These are phyloP conservation scores for Clonostachys rhizophaga DNA, from an alignment of 2,329 filamentous ascomycete genomes.

Conservation along the genomic window DNA sequence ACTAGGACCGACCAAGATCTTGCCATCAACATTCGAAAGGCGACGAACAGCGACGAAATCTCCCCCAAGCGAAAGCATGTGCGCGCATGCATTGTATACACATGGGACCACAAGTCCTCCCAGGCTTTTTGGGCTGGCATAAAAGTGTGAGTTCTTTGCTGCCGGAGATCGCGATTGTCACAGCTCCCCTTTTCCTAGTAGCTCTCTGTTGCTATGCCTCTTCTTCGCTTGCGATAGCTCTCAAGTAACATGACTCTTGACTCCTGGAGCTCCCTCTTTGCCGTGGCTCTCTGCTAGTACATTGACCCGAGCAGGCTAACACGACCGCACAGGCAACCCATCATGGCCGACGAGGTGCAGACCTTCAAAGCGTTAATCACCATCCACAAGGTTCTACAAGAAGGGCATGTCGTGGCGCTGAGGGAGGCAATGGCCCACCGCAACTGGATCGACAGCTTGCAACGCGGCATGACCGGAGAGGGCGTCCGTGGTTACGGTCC, in stretches of 20 bases:
- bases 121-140: constrained; percentile 95
- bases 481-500: constrained; percentile 87
- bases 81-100: constrained; percentile 95
- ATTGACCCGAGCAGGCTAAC: neutral
- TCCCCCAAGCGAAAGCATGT: constrained; percentile 87
- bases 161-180: neutral
- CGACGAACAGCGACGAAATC: constrained; percentile 63
- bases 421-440: constrained; percentile 86
- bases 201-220: too few species aligned
- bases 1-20: constrained; percentile 63
- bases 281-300: too few species aligned
- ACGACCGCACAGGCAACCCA: constrained; percentile 68
- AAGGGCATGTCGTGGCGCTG: constrained; percentile 84
- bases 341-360: constrained; percentile 95
- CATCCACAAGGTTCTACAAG: constrained; percentile 94
- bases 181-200: neutral
- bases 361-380: constrained; percentile 98
- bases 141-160: constrained; percentile 75
- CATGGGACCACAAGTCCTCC: constrained; percentile 97
- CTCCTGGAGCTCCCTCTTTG: too few species aligned
- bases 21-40: constrained; percentile 66
- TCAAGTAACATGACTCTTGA: too few species aligned
- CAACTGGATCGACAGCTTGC: constrained; percentile 89
- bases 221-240: too few species aligned
- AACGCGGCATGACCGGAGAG: constrained; percentile 76